Percentiles rank a stretch among this genome's conserved stretches.
phyloP scores from a whole-genome alignment of 2,329 filamentous ascomycete genomes.

The Phaeosphaeria sp. region DNA sequence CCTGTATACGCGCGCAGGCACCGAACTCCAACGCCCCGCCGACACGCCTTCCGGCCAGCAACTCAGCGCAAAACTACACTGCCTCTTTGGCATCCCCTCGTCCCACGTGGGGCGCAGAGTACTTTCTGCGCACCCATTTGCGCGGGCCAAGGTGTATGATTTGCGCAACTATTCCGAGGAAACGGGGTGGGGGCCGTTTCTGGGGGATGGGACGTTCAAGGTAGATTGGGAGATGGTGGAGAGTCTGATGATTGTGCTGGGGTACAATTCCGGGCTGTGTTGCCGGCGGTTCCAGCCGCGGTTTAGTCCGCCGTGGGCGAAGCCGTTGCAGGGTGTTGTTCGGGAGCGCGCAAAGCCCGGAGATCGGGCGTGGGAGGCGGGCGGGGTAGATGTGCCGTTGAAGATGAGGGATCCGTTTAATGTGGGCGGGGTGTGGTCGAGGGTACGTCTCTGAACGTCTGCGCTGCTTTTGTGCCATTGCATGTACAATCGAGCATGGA shows the following conservation, averaged over 20 bases:
- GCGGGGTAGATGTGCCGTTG: conserved; percentile 51
- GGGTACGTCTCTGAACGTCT: conserved; percentile 60
- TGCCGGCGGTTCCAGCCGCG: conserved; percentile 28
- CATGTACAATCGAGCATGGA: no score
- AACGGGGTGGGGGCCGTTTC: conserved; percentile 75
- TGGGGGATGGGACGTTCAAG: conserved; percentile 64
- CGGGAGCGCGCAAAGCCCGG: conserved; percentile 15
- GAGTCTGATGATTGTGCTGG: conserved; percentile 72
- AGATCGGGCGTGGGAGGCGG: conserved; percentile 12
- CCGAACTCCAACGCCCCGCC: conserved; percentile 47
- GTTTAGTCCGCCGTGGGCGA: conserved; percentile 38
- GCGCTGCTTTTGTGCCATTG: no score
- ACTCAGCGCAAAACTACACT: conserved; percentile 73
- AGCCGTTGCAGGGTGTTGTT: conserved; percentile 36
- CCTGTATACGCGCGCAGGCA: conserved; percentile 61
- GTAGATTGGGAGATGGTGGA: conserved; percentile 85
- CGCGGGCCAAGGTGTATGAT: conserved; percentile 75
- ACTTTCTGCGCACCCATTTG: conserved; percentile 62
- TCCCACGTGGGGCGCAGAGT: conserved; percentile 40
- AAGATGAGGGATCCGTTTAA: conserved; percentile 72
- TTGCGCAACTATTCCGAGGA: conserved; percentile 68
- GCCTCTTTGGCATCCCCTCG: conserved; percentile 69
- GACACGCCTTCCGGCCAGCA: conserved; percentile 60
- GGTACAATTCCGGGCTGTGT: conserved; percentile 59
- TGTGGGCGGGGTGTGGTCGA: conserved; percentile 73